Percentiles rank a stretch among this genome's conserved stretches.
Evolutionary conservation across 345 rosid species (phyloP).

Genomic region (Murraya koenigii): DNA sequence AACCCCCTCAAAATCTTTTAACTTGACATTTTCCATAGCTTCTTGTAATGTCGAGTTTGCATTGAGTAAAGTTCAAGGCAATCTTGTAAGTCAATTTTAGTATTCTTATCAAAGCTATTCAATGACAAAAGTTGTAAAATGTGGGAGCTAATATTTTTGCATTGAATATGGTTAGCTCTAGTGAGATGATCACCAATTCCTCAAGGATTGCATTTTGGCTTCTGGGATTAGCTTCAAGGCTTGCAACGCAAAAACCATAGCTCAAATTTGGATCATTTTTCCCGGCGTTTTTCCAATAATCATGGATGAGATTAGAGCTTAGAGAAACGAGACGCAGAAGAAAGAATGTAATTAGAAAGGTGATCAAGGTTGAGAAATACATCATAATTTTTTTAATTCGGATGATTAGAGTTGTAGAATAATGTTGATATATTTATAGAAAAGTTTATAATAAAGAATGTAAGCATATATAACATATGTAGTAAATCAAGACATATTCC

Average conservation of each 20-base stretch:
- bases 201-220: constrained; percentile 22
- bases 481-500: background rate
- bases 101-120: constrained; percentile 6
- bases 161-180: constrained; percentile 17
- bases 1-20: constrained; percentile 26
- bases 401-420: too few relatives aligned
- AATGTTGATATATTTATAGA: too few relatives aligned
- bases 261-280: constrained; percentile 19
- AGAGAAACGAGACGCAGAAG: constrained; percentile 4
- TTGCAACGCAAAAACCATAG: constrained; percentile 28
- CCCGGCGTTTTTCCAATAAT: constrained; percentile 39
- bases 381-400: too few relatives aligned
- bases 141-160: constrained; percentile 17
- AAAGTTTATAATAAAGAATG: too few relatives aligned
- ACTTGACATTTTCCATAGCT: constrained; percentile 15
- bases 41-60: constrained; percentile 18
- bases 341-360: background rate
- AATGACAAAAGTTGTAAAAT: constrained; percentile 18
- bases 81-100: constrained; percentile 22
- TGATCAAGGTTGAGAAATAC: background rate
- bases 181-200: constrained; percentile 24
- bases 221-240: constrained; percentile 24
- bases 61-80: constrained; percentile 37
- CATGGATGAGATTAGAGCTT: constrained; percentile 12
- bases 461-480: background rate